These are phyloP conservation scores for Kwoniella mangroviensis DNA, from an alignment of 768 basidiomycete genomes.

Conservation along the genomic window DNA sequence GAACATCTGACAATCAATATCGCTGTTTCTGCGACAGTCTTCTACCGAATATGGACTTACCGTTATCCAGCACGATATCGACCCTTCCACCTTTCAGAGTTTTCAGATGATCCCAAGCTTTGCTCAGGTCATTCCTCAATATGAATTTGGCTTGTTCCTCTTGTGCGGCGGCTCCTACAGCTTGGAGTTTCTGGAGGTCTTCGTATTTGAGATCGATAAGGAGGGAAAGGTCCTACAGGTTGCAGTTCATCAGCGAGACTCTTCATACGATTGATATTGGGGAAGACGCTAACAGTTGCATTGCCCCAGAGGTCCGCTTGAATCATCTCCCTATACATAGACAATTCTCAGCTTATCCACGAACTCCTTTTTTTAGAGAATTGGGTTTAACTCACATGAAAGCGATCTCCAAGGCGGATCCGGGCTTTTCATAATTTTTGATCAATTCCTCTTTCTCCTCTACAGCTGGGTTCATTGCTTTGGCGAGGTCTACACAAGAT, in stretches of 20 bases:
- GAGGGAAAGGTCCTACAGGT: slow-evolving; percentile 79
- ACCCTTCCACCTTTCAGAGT: slow-evolving; percentile 64
- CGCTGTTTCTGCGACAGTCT: background rate
- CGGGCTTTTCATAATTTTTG: slow-evolving; percentile 32
- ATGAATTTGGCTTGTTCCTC: slow-evolving; percentile 77
- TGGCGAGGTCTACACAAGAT: slow-evolving; percentile 46
- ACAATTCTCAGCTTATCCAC: slow-evolving; percentile 14
- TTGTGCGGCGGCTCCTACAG: slow-evolving; percentile 79
- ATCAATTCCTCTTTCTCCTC: slow-evolving; percentile 43
- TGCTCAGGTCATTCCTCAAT: slow-evolving; percentile 77
- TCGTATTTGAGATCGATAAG: slow-evolving; percentile 80
- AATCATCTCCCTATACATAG: slow-evolving; percentile 49
- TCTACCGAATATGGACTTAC: slow-evolving; percentile 59
- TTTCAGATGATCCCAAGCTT: slow-evolving; percentile 74
- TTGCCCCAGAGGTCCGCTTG: slow-evolving; percentile 75
- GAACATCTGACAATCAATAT: slow-evolving; percentile 5
- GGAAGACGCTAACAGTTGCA: slow-evolving; percentile 69
- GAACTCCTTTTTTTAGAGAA: background rate
- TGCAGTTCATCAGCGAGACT: background rate
- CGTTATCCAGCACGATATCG: slow-evolving; percentile 91
- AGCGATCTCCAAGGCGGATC: slow-evolving; percentile 52
- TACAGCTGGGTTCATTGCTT: slow-evolving; percentile 47
- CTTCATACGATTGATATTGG: background rate
- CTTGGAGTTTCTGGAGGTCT: slow-evolving; percentile 81
- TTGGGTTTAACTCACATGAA: slow-evolving; percentile 41